Evolutionary conservation across 2,329 filamentous ascomycete species (phyloP).

Genomic region (Zelopaecilomyces penicillatus): DNA sequence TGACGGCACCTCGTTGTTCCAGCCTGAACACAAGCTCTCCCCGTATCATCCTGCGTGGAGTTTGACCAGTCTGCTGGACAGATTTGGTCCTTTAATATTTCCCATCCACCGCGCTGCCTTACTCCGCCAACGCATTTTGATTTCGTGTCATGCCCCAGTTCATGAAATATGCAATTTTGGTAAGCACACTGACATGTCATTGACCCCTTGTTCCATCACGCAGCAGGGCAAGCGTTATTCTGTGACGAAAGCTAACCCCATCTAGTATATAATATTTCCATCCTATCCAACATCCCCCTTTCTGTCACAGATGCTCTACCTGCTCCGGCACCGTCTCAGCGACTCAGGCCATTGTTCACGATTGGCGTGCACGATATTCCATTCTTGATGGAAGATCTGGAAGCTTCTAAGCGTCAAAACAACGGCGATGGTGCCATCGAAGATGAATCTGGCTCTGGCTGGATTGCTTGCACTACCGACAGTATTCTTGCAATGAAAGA

Average conservation of each 20-base stretch:
- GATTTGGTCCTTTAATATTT: slow-evolving; percentile 86
- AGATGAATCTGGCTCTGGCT: slow-evolving; percentile 53
- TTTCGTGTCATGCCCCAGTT: slow-evolving; percentile 80
- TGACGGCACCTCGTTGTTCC: slow-evolving; percentile 50
- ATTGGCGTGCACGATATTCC: slow-evolving; percentile 91
- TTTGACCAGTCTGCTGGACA: slow-evolving; percentile 65
- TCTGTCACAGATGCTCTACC: slow-evolving; percentile 64
- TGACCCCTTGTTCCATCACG: not conserved
- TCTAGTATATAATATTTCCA: slow-evolving; percentile 88
- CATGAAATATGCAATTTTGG: slow-evolving; percentile 83
- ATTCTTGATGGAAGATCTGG: slow-evolving; percentile 57
- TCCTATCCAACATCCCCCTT: slow-evolving; percentile 79
- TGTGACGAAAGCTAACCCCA: not conserved
- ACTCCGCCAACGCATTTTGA: slow-evolving; percentile 76
- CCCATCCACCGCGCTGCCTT: slow-evolving; percentile 82
- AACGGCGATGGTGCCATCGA: slow-evolving; percentile 28
- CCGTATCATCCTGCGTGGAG: slow-evolving; percentile 81
- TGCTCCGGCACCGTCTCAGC: slow-evolving; percentile 49
- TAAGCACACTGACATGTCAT: slow-evolving; percentile 31
- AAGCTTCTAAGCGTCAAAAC: slow-evolving; percentile 32
- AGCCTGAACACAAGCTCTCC: slow-evolving; percentile 58
- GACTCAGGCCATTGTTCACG: slow-evolving; percentile 79
- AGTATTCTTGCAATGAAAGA: slow-evolving; percentile 83
- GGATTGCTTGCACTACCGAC: slow-evolving; percentile 94
- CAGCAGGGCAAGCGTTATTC: too few relatives aligned